Evolutionary conservation across 768 basidiomycete species (phyloP), one percentile per base, ranked within the genome.

Genomic region (Gymnopilus dilepis): DNA sequence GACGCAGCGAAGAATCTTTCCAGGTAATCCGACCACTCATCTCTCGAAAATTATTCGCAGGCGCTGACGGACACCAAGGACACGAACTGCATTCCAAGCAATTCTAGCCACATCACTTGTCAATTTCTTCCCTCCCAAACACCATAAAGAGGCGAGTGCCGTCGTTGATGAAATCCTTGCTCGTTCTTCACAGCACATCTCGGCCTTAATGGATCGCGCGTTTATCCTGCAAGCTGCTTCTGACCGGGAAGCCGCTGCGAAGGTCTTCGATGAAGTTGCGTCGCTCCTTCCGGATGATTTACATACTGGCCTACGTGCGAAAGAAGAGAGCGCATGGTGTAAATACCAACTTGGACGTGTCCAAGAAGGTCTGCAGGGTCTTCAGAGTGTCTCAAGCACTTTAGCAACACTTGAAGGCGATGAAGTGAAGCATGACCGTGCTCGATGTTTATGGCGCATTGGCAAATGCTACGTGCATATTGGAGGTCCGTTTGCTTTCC

Each of bases 291-390:
- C 80, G 0, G 80, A 82, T 7, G 80, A 84, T 64, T 52, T 77
- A 0, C 73, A 79, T 28, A 76, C 79, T 41, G 83, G 82, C 4
- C 61, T 90, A 13, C 87, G 90, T 45, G 90, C 93, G 0, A 79
- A 76, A 62, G 95, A 97, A 69, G 96, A 98, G 70, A 73, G 80
- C 12, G 93, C 90, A 0, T 99, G 97, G 97, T 95, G 94, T 72
- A 76, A 78, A 52, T 83, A 84, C 54, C 89, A 88, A 54, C 64
- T 80, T 0, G 81, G 79, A 8, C 74, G 81, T 22, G 66, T 78
- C 0, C 80, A 84, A 15, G 70, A 76, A 24, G 88, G 85, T 24
- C 70, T 83, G 33, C 61, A 73, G 50, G 78, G 74, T 22, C 72
- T 95, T 50, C 77, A 83, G 59, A 72, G 65, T 5, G 84, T 90